These are phyloP conservation scores for Obelidium mucronatum DNA, from an alignment of 192 early-diverging fungal genomes.

Conservation along the genomic window DNA sequence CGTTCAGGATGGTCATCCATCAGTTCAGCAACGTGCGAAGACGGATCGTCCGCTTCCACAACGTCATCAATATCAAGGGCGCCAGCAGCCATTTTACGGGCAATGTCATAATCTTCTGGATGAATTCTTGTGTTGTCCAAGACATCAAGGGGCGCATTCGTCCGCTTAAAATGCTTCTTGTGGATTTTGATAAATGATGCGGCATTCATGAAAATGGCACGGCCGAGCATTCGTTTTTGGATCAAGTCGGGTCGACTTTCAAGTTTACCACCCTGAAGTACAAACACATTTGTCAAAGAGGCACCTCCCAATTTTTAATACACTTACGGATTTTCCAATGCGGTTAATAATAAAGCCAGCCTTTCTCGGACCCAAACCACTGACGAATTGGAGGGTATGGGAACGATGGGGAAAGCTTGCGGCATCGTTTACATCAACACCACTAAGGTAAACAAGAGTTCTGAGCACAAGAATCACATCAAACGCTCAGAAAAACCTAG, in stretches of 20 bases:
- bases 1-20: conserved; percentile 74
- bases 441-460: conserved; percentile 43
- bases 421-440: conserved; percentile 91
- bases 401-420: conserved; percentile 68
- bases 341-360: conserved; percentile 77
- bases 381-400: conserved; percentile 83
- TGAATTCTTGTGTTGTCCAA: conserved; percentile 96
- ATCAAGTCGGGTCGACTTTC: conserved; percentile 79
- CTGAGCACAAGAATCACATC: background rate
- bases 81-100: conserved; percentile 96
- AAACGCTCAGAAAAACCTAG: conserved; percentile 28
- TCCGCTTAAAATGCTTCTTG: conserved; percentile 50
- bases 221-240: conserved; percentile 66
- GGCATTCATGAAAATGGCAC: conserved; percentile 89
- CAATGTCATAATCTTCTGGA: conserved; percentile 93
- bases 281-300: conserved; percentile 26
- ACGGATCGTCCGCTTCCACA: conserved; percentile 72
- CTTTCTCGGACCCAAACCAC: conserved; percentile 94
- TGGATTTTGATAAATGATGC: conserved; percentile 89
- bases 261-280: conserved; percentile 51
- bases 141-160: conserved; percentile 67
- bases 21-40: conserved; percentile 79
- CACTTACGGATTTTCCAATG: conserved; percentile 47
- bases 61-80: conserved; percentile 83
- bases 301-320: background rate